Evolutionary conservation across 2,329 filamentous ascomycete species (phyloP).

Genomic region (Thelonectria blattea): DNA sequence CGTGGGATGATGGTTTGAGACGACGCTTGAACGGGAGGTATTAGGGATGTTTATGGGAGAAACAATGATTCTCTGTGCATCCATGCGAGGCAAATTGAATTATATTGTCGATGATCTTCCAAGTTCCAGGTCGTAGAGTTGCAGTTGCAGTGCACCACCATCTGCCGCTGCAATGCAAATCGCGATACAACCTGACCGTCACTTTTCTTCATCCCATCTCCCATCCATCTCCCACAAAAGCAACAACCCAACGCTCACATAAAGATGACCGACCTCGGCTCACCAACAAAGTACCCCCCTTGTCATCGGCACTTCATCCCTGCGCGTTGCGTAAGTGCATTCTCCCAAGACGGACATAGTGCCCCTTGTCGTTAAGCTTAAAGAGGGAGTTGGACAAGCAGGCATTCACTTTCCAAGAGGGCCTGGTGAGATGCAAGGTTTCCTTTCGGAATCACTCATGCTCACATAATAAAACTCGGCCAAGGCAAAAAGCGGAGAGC

Average conservation of each 20-base stretch:
- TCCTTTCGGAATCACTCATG: slow-evolving; percentile 26
- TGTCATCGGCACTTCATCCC: slow-evolving; percentile 9
- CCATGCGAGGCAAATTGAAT: no score
- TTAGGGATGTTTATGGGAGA: neutral
- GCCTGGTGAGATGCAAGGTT: slow-evolving; percentile 1
- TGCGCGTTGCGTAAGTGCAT: slow-evolving; percentile 9
- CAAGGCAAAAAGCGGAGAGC: neutral
- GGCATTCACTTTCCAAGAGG: neutral
- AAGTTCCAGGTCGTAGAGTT: neutral
- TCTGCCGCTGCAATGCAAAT: neutral
- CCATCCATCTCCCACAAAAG: no score
- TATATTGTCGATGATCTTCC: no score
- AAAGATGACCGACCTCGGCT: slow-evolving; percentile 5
- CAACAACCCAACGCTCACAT: neutral
- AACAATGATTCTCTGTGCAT: no score
- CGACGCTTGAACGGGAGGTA: neutral
- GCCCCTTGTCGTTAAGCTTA: slow-evolving; percentile 13
- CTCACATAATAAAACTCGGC: slow-evolving; percentile 29
- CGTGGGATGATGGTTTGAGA: slow-evolving; percentile 1
- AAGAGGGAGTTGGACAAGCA: neutral
- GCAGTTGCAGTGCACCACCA: no score
- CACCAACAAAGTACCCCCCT: neutral
- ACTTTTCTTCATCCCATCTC: slow-evolving; percentile 14
- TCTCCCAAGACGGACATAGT: neutral
- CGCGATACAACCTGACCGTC: neutral